Evolutionary conservation across 495 filamentous ascomycete species (phyloP), one percentile per base, ranked within the genome.

Genomic region (Penicillium coprophilum): DNA sequence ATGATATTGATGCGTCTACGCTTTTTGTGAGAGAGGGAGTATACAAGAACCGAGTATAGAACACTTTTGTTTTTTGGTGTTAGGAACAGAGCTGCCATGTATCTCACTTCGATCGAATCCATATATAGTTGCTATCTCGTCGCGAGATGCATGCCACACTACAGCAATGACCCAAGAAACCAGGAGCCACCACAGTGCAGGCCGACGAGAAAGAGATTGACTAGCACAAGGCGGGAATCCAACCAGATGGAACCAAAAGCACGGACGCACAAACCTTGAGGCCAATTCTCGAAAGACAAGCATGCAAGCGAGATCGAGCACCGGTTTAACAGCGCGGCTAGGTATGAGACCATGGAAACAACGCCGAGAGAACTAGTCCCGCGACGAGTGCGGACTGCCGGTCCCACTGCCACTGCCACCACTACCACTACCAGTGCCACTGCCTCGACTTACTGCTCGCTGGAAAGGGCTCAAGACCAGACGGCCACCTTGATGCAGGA

Each of bases 391-490:
- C 40, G 78, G 76, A 69, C 77, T 79, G 53, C 72, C 76, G 58
- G 69, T 77, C 31, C 72, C 72, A 54, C 74, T 77, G 20, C 72
- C 62, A 51, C 67, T 74, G 49, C 68, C 71, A 36, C 74, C 72
- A 59, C 77, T 78, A 30, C 70, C 72, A 61, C 74, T 78, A 19
- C 72, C 77, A 56, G 72, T 73, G 39, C 75, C 77, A 61, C 77
- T 80, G 40, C 68, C 70, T 51, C 72, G 73, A 56, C 76, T 77
- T 31, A 64, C 71, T 8, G 71, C 72, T 60, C 74, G 70, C 44
- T 72, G 72, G 60, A 73, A 80, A 34, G 66, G 78, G 59, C 68
- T 77, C 51, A 63, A 66, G 53, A 68, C 67, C 23, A 71, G 68
- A 59, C 69, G 65, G 48, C 66, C 60, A 44, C 58, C 65, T 21